phyloP scores from a whole-genome alignment of 306 rosid genomes.

The Pachyrhizus erosus region DNA sequence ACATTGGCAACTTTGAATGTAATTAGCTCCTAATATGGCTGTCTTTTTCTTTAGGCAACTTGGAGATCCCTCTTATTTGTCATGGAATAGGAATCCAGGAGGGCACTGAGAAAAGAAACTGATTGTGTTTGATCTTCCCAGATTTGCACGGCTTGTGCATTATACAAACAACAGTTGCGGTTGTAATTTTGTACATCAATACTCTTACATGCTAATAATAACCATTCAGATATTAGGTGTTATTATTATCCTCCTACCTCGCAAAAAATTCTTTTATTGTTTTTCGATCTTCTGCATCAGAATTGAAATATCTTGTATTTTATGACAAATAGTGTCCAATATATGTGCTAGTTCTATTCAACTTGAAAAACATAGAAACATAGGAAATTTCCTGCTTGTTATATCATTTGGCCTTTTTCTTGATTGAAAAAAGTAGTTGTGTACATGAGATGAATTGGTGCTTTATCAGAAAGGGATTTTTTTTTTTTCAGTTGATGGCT shows the following conservation, averaged over 20 bases:
- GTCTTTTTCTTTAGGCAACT: conserved; percentile 71
- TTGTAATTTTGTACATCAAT: conserved; percentile 57
- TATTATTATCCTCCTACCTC: neutral
- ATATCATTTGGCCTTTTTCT: neutral
- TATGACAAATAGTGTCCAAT: conserved; percentile 24
- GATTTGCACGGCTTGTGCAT: conserved; percentile 16
- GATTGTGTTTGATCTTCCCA: conserved; percentile 22
- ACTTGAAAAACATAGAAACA: conserved; percentile 26
- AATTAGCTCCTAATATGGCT: conserved; percentile 9
- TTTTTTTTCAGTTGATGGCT: neutral
- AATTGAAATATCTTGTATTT: conserved; percentile 47
- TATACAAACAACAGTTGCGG: neutral
- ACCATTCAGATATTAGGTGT: conserved; percentile 26
- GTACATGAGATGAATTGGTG: neutral
- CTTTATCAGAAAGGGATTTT: neutral
- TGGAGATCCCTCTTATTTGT: conserved; percentile 92
- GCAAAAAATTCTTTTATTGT: neutral
- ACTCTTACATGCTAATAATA: neutral
- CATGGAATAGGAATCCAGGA: conserved; percentile 86
- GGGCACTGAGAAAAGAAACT: conserved; percentile 60
- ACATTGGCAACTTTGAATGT: neutral
- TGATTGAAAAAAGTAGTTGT: neutral
- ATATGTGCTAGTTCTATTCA: neutral
- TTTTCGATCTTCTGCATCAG: conserved; percentile 14
- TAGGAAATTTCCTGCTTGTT: neutral